These are phyloP conservation scores for Leccinum ponderosum DNA, from an alignment of 1,284 basidiomycete genomes.

Conservation along the genomic window DNA sequence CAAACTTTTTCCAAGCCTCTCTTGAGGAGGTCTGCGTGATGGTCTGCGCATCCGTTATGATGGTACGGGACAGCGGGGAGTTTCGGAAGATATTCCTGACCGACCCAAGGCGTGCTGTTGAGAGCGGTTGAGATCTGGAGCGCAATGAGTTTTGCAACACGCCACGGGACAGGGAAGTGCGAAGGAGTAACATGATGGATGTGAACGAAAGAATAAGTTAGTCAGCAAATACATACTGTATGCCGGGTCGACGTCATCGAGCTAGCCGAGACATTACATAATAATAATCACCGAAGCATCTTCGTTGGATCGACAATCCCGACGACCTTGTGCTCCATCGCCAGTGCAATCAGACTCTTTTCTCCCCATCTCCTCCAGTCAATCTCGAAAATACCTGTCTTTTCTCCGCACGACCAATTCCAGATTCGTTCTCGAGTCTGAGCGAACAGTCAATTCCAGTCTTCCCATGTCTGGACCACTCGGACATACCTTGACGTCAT, in stretches of 20 bases:
- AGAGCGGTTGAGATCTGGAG: conserved; percentile 16
- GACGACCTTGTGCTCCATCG: conserved; percentile 39
- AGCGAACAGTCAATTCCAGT: conserved; percentile 3
- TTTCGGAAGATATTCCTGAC: conserved; percentile 23
- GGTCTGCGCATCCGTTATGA: conserved; percentile 44
- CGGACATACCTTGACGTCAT: conserved; percentile 33
- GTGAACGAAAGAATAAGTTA: not conserved
- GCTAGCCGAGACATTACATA: not conserved
- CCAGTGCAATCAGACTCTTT: conserved; percentile 35
- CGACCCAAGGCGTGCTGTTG: conserved; percentile 12
- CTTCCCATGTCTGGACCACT: not conserved
- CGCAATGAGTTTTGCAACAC: conserved; percentile 23
- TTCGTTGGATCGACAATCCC: conserved; percentile 36
- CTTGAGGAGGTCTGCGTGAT: conserved; percentile 40
- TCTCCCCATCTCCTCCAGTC: conserved; percentile 38
- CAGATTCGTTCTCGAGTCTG: conserved; percentile 35
- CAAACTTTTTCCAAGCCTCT: conserved; percentile 50
- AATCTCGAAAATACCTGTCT: conserved; percentile 39
- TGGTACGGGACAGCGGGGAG: conserved; percentile 33
- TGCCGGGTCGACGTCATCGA: conserved; percentile 17
- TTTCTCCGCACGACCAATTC: conserved; percentile 37
- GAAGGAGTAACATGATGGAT: conserved; percentile 36
- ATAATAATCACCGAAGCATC: conserved; percentile 14
- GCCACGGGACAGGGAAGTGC: conserved; percentile 32
- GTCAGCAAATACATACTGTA: conserved; percentile 2